These are phyloP conservation scores for Iris pallida DNA, from an alignment of 116 monocot species.

Conservation along the genomic window DNA sequence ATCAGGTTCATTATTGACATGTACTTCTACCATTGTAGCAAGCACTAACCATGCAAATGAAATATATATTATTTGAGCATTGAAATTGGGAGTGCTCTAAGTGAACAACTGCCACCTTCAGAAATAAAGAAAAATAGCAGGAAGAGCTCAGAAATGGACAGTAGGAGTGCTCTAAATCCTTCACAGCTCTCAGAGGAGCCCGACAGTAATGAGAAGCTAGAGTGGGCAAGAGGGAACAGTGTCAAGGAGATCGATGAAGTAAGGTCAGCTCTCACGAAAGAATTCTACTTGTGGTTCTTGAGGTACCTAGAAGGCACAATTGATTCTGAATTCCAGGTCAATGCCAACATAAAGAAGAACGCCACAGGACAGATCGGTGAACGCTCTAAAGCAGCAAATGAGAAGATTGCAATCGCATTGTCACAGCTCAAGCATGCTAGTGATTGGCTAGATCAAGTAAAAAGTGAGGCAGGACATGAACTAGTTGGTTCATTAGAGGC, in stretches of 20 bases:
- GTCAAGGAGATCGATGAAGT: no score
- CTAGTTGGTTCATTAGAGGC: constrained; percentile 26
- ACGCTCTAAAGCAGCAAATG: constrained; percentile 34
- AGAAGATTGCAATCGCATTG: constrained; percentile 51
- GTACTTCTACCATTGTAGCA: no score
- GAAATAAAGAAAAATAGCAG: constrained; percentile 27
- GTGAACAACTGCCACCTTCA: constrained; percentile 1
- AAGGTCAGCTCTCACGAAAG: constrained; percentile 42
- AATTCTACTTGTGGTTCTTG: constrained; percentile 74
- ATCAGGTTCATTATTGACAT: no score
- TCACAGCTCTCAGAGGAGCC: no score
- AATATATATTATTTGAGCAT: no score
- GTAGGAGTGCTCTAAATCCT: no score
- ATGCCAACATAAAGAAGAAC: constrained; percentile 23
- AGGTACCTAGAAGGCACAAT: constrained; percentile 63
- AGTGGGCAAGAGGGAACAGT: no score
- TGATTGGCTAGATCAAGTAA: constrained; percentile 75
- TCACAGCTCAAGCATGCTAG: constrained; percentile 75
- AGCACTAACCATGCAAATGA: no score
- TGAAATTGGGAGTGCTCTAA: no score
- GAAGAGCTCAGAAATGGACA: constrained; percentile 50
- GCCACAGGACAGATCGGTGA: constrained; percentile 17
- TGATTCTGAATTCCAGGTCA: constrained; percentile 39
- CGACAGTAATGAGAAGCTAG: no score
- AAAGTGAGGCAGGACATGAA: constrained; percentile 13